Conservation (phyloP, 1,284 basidiomycete genomes). For the Ganoderma lingzhi region DNA sequence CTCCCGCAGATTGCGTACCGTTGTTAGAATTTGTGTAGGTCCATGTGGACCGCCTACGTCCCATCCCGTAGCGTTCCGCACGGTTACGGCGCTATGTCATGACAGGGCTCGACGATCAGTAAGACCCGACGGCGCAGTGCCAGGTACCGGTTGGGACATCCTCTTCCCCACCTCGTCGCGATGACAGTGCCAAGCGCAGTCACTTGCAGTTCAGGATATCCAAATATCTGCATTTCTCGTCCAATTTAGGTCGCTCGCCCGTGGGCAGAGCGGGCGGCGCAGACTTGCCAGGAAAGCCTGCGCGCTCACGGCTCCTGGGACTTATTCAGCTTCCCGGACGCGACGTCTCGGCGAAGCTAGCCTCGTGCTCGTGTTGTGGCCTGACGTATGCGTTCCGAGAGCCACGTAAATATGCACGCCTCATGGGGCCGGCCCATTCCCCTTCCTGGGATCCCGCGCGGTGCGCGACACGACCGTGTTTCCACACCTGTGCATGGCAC, state of each 20-base stretch:
- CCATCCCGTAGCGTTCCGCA: background rate
- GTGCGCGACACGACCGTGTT: background rate
- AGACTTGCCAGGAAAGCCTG: background rate
- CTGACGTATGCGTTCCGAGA: slow-evolving; percentile 1
- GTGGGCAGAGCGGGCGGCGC: background rate
- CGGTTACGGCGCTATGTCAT: background rate
- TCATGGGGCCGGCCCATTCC: background rate
- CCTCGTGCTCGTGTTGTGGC: slow-evolving; percentile 3
- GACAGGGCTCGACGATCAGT: background rate
- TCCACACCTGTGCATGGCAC: background rate
- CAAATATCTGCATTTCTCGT: background rate
- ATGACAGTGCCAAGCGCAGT: background rate
- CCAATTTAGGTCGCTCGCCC: background rate
- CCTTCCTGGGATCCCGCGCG: background rate
- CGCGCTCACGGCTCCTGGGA: background rate
- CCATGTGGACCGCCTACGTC: background rate
- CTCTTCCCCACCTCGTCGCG: background rate
- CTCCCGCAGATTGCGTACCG: background rate
- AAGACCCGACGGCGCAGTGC: background rate
- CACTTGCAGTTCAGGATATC: background rate
- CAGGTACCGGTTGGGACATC: background rate
- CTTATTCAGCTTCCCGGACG: background rate
- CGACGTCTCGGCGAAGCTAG: slow-evolving; percentile 6
- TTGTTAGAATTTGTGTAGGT: background rate
- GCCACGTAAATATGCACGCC: background rate